A percentile compares a stretch with the other conserved stretches of the same genome.
phyloP scores from a whole-genome alignment of 805 yeast species.

The Saccharomycopsis javanensis region DNA sequence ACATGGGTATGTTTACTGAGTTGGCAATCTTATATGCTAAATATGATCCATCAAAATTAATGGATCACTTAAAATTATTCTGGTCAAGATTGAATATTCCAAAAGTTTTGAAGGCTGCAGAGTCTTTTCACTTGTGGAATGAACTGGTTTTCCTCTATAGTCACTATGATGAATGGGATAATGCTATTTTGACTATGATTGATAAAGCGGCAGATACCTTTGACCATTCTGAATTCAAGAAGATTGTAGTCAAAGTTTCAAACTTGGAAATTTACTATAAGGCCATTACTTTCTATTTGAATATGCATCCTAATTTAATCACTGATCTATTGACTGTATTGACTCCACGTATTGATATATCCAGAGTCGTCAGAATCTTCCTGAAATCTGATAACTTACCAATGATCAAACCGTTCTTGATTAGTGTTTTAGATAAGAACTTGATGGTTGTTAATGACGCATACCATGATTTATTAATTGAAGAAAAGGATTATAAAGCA shows the following conservation, averaged over 20 bases:
- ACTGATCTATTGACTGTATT: slow-evolving; percentile 78
- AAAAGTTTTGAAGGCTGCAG: slow-evolving; percentile 89
- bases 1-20: slow-evolving; percentile 99
- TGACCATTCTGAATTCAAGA: slow-evolving; percentile 91
- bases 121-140: slow-evolving; percentile 90
- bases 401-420: slow-evolving; percentile 87
- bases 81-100: slow-evolving; percentile 99
- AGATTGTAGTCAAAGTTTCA: slow-evolving; percentile 86
- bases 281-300: slow-evolving; percentile 90
- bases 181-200: slow-evolving; percentile 94
- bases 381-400: slow-evolving; percentile 94
- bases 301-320: slow-evolving; percentile 83
- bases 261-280: slow-evolving; percentile 95
- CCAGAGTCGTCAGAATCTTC: slow-evolving; percentile 91
- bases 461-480: slow-evolving; percentile 88
- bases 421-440: slow-evolving; percentile 84
- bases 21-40: slow-evolving; percentile 84
- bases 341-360: slow-evolving; percentile 83
- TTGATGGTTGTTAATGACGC: slow-evolving; percentile 88
- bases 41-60: slow-evolving; percentile 79
- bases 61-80: slow-evolving; percentile 94
- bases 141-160: slow-evolving; percentile 93
- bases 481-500: slow-evolving; percentile 92
- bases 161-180: slow-evolving; percentile 99
- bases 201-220: slow-evolving; percentile 88